phyloP scores from a whole-genome alignment of 306 rosid species.

The Pterocarpus santalinus region DNA sequence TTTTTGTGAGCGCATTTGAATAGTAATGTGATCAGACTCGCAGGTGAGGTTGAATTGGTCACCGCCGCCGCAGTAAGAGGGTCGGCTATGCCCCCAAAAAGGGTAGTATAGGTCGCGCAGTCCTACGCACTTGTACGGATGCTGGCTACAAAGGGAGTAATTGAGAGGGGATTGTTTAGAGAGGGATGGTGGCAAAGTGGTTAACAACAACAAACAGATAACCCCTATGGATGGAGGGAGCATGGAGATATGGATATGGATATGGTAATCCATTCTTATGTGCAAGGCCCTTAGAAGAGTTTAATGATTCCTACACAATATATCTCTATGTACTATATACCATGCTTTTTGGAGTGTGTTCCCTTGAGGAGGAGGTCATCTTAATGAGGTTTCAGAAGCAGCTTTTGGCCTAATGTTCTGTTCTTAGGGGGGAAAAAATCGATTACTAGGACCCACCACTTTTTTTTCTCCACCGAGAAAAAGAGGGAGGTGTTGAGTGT shows the following conservation, averaged over 20 bases:
- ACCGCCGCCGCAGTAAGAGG: background rate
- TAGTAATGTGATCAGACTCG: background rate
- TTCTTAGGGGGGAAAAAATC: too few species aligned
- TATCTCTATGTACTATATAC: too few species aligned
- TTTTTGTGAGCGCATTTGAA: background rate
- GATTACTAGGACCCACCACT: too few species aligned
- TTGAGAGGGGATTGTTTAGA: background rate
- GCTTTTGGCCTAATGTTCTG: too few species aligned
- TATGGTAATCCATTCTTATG: too few species aligned
- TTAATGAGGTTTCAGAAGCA: too few species aligned
- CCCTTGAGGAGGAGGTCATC: too few species aligned
- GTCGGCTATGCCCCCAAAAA: background rate
- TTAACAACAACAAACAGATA: background rate
- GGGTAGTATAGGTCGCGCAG: background rate
- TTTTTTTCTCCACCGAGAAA: too few species aligned
- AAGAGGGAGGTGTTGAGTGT: too few species aligned
- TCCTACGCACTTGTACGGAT: background rate
- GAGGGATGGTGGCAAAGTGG: background rate
- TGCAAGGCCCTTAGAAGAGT: too few species aligned
- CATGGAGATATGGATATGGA: background rate
- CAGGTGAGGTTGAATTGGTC: background rate
- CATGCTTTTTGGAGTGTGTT: too few species aligned
- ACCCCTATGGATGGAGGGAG: background rate
- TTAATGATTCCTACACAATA: too few species aligned
- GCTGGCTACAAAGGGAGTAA: background rate